Percentiles rank a stretch among this genome's conserved stretches.
Conservation (phyloP, 2,329 filamentous ascomycete species). For the Diplodia corticola region DNA sequence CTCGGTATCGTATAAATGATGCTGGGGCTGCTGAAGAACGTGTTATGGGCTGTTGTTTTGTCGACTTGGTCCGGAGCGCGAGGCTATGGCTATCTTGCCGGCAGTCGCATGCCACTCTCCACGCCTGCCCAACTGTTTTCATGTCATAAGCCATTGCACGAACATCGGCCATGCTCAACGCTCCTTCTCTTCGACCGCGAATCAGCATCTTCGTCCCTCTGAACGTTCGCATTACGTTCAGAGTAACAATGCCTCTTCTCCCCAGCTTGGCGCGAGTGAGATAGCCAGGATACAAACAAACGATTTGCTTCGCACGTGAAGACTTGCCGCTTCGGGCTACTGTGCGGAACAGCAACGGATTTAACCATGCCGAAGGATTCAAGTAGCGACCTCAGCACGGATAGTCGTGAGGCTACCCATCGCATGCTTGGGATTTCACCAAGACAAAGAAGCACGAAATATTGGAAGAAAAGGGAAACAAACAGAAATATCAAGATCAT, state of each 20-base stretch:
- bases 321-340: background rate
- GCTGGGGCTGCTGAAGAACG: background rate
- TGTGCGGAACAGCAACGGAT: background rate
- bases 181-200: background rate
- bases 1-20: too few species aligned
- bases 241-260: background rate
- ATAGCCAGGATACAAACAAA: background rate
- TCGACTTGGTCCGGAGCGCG: background rate
- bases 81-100: background rate
- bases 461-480: too few species aligned
- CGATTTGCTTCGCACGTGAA: background rate
- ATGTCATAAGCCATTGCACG: background rate
- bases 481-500: background rate
- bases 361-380: background rate
- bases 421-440: too few species aligned
- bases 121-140: background rate
- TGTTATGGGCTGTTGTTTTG: background rate
- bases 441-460: too few species aligned
- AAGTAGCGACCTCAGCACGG: background rate
- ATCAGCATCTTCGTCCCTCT: background rate
- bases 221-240: background rate
- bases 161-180: background rate
- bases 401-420: background rate
- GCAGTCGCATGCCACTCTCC: background rate
- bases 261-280: background rate